These are phyloP conservation scores for Arthonia radiata DNA, from an alignment of 495 filamentous ascomycete genomes.

Conservation along the genomic window DNA sequence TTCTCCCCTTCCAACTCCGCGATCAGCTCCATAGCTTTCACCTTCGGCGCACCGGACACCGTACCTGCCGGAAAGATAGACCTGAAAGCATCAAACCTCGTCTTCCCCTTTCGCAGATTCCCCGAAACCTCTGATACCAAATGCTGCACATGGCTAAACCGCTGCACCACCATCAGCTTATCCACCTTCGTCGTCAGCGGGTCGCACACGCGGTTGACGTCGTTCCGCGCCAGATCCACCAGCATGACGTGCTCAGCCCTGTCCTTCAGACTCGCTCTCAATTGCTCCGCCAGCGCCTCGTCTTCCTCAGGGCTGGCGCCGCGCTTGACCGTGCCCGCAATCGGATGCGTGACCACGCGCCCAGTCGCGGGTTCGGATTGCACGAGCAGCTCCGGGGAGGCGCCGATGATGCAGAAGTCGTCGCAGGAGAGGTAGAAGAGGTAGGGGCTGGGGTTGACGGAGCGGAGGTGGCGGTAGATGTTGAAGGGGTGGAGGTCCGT, in stretches of 20 bases:
- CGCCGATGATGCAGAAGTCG: conserved; percentile 85
- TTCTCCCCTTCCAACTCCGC: conserved; percentile 85
- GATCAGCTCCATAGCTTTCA: conserved; percentile 89
- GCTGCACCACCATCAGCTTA: conserved; percentile 82
- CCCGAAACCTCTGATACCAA: conserved; percentile 87
- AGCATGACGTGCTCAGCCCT: conserved; percentile 89
- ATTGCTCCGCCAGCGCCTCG: conserved; percentile 47
- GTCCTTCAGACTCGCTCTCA: conserved; percentile 67
- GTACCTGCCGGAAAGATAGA: conserved; percentile 80
- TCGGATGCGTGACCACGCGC: conserved; percentile 86
- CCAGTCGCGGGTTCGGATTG: conserved; percentile 73
- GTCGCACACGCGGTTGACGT: conserved; percentile 89
- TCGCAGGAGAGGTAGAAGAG: conserved; percentile 84
- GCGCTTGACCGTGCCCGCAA: conserved; percentile 80
- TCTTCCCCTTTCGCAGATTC: conserved; percentile 53
- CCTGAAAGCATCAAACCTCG: conserved; percentile 84
- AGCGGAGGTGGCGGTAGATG: conserved; percentile 88
- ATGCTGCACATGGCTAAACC: conserved; percentile 92
- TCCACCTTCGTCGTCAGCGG: conserved; percentile 72
- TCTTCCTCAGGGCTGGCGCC: conserved; percentile 64
- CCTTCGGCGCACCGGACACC: conserved; percentile 84
- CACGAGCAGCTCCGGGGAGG: conserved; percentile 78
- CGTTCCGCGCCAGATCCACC: conserved; percentile 91
- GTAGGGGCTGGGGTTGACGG: conserved; percentile 87
- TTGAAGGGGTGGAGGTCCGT: conserved; percentile 90